Percentiles rank a stretch among this genome's conserved stretches.
phyloP scores from a whole-genome alignment of 2,329 filamentous ascomycete genomes.

The Trichophyton simii region DNA sequence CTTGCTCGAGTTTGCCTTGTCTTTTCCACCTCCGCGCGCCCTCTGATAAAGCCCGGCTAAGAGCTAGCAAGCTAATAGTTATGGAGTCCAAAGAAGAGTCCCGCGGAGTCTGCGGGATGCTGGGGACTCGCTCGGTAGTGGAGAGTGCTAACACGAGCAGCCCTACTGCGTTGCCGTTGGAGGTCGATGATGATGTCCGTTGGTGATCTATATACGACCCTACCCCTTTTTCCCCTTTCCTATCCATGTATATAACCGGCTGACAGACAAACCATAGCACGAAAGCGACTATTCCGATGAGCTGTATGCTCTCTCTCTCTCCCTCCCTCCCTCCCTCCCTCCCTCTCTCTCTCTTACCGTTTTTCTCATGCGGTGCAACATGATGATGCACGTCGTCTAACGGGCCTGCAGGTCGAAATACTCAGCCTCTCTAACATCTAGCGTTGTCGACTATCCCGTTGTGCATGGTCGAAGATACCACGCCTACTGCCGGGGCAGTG shows the following conservation, averaged over 20 bases:
- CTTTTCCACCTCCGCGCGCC: no score
- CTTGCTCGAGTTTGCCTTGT: no score
- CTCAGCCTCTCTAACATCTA: constrained; percentile 9
- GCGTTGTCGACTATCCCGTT: constrained; percentile 19
- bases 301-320: not conserved
- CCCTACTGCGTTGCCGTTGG: not conserved
- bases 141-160: not conserved
- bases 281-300: not conserved
- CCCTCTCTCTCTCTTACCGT: not conserved
- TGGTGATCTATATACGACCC: not conserved
- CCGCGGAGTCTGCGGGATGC: not conserved
- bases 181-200: not conserved
- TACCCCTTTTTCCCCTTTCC: not conserved
- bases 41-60: no score
- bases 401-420: constrained; percentile 7
- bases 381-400: not conserved
- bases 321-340: not conserved
- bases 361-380: not conserved
- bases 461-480: constrained; percentile 20
- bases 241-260: not conserved
- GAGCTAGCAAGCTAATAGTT: no score
- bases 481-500: constrained; percentile 14
- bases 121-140: not conserved
- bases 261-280: not conserved
- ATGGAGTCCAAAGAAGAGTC: not conserved